These are phyloP conservation scores for Thielaviopsis cerberus DNA, from an alignment of 2,329 filamentous ascomycete species.

Conservation along the genomic window DNA sequence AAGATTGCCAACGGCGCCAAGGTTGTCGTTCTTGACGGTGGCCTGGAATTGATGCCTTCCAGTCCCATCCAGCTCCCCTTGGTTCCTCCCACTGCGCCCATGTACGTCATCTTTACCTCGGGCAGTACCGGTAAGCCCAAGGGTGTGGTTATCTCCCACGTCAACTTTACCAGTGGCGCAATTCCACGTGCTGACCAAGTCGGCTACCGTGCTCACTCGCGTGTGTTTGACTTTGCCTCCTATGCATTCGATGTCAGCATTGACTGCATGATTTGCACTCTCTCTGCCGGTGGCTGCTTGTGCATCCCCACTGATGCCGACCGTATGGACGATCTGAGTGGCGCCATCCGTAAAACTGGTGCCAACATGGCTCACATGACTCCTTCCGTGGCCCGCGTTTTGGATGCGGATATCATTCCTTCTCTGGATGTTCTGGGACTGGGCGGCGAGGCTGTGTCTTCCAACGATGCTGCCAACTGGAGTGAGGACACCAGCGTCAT, in stretches of 20 bases:
- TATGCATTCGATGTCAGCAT: conserved; percentile 38
- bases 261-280: conserved; percentile 34
- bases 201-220: conserved; percentile 23
- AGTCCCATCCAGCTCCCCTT: conserved; percentile 15
- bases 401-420: conserved; percentile 28
- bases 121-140: conserved; percentile 47
- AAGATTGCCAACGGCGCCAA: conserved; percentile 18
- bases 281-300: conserved; percentile 30
- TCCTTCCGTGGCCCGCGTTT: conserved; percentile 29
- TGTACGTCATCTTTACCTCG: conserved; percentile 45
- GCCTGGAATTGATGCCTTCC: not conserved
- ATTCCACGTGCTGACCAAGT: conserved; percentile 25
- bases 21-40: conserved; percentile 6
- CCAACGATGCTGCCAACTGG: conserved; percentile 30
- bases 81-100: conserved; percentile 25
- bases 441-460: conserved; percentile 34
- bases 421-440: conserved; percentile 29
- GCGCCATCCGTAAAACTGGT: conserved; percentile 24
- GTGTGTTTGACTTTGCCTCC: conserved; percentile 30
- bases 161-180: conserved; percentile 28
- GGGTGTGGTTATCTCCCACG: conserved; percentile 36
- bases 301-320: conserved; percentile 37
- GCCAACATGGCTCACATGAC: conserved; percentile 34
- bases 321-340: conserved; percentile 31
- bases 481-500: conserved; percentile 27